Conservation (phyloP, 1,284 basidiomycete genomes). For the Leucoagaricus sp. region DNA sequence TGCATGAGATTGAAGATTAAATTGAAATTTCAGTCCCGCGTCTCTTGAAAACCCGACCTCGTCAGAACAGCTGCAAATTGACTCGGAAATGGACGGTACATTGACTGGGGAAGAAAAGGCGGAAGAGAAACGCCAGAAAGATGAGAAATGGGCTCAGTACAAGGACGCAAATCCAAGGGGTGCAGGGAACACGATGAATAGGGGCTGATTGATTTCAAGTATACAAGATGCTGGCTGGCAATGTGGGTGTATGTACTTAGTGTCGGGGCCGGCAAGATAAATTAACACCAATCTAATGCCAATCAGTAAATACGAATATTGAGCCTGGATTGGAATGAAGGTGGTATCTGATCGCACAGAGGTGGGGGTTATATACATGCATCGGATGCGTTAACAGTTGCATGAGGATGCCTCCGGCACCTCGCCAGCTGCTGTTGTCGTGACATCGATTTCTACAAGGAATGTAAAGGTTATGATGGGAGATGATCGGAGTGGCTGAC, state of each 20-base stretch:
- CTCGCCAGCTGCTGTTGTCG: conserved; percentile 58
- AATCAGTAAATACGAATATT: not conserved
- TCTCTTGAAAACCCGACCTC: conserved; percentile 70
- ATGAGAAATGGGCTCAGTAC: conserved; percentile 86
- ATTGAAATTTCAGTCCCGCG: conserved; percentile 50
- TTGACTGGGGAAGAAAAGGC: conserved; percentile 65
- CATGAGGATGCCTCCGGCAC: conserved; percentile 80
- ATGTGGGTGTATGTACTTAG: not conserved
- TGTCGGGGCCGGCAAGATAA: not conserved
- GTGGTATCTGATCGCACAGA: conserved; percentile 6
- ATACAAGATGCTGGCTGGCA: not conserved
- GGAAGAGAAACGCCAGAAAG: conserved; percentile 79
- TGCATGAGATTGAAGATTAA: not conserved
- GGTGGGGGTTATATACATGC: conserved; percentile 7
- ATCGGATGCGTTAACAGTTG: conserved; percentile 58
- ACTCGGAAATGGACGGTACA: conserved; percentile 86
- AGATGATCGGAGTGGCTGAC: conserved; percentile 30
- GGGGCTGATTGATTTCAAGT: conserved; percentile 53
- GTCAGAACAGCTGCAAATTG: conserved; percentile 75
- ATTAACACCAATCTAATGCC: conserved; percentile 5
- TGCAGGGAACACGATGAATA: conserved; percentile 94
- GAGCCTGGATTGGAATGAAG: not conserved
- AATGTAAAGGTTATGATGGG: conserved; percentile 12
- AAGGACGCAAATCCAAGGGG: conserved; percentile 83
- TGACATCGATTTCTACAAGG: conserved; percentile 79